Percentiles rank a stretch among this genome's conserved stretches.
These are phyloP conservation scores for Pleodorina starrii DNA, from an alignment of 139 green algal species.

Conservation along the genomic window DNA sequence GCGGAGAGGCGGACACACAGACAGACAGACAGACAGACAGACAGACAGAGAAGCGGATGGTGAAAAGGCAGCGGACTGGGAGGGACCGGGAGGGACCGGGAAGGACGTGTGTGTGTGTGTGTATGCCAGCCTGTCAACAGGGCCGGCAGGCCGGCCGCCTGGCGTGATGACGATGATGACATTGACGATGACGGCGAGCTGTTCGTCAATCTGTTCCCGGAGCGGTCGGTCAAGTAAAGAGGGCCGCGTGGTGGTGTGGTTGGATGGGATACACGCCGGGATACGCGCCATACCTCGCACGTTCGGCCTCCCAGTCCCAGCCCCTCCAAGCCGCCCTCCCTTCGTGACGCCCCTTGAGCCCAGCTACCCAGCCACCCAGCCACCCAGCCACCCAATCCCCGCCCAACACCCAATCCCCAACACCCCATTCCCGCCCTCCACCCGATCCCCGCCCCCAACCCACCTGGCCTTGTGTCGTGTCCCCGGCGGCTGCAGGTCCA, in stretches of 20 bases:
- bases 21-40: background rate
- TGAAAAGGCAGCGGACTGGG: background rate
- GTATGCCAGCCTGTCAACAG: too few relatives aligned
- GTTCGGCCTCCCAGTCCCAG: background rate
- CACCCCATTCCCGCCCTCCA: background rate
- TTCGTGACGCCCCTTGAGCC: background rate
- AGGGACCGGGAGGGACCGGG: background rate
- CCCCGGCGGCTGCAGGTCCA: conserved; percentile 26
- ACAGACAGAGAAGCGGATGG: background rate
- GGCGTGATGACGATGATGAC: too few relatives aligned
- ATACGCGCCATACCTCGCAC: background rate
- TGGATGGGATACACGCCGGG: too few relatives aligned
- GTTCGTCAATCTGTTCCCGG: too few relatives aligned
- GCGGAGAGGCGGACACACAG: too few relatives aligned
- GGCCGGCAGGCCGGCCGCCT: too few relatives aligned
- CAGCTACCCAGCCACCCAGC: too few relatives aligned
- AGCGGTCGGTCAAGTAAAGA: too few relatives aligned
- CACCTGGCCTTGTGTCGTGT: conserved; percentile 14
- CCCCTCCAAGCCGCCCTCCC: background rate
- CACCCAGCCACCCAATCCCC: too few relatives aligned
- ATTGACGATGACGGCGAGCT: too few relatives aligned
- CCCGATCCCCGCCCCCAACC: background rate
- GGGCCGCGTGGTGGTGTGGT: too few relatives aligned
- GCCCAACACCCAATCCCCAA: too few relatives aligned
- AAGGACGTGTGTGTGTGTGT: background rate